Percentiles rank a stretch among this genome's conserved stretches.
Conservation (phyloP, 345 rosid genomes). For the Melastoma malabathricum region DNA sequence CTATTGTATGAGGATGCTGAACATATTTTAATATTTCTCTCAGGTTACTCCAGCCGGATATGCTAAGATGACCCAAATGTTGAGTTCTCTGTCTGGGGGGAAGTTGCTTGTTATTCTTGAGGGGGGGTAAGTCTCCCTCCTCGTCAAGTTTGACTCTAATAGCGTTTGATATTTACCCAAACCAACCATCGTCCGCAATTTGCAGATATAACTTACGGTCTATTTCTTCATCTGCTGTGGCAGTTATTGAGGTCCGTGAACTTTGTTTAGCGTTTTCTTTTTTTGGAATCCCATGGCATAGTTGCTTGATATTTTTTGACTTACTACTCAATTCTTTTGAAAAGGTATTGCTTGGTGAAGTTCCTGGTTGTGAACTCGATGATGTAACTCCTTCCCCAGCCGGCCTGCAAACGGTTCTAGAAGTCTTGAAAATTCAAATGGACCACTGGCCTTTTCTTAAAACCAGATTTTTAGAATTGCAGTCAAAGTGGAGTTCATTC, state of each 20-base stretch:
- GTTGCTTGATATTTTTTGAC: constrained; percentile 1
- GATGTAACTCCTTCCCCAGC: constrained; percentile 45
- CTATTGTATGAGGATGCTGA: neutral
- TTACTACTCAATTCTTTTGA: neutral
- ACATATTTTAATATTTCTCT: neutral
- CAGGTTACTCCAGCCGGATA: constrained; percentile 91
- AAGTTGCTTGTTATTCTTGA: constrained; percentile 93
- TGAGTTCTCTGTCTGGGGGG: constrained; percentile 44
- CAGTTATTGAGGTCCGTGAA: constrained; percentile 69
- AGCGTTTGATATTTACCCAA: neutral
- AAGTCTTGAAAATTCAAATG: constrained; percentile 73
- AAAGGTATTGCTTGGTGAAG: constrained; percentile 78
- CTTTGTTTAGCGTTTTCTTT: neutral
- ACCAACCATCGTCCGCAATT: neutral
- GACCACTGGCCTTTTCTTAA: constrained; percentile 59
- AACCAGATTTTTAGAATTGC: constrained; percentile 29
- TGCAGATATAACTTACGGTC: constrained; percentile 96
- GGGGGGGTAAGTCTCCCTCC: constrained; percentile 63
- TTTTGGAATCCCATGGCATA: neutral
- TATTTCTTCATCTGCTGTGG: constrained; percentile 88
- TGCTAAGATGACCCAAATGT: constrained; percentile 74
- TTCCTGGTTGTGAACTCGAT: constrained; percentile 21
- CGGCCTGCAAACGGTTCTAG: constrained; percentile 57
- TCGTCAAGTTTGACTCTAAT: constrained; percentile 3
- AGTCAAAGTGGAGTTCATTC: constrained; percentile 38